phyloP scores from a whole-genome alignment of 345 rosid species.

The Turnera subulata region DNA sequence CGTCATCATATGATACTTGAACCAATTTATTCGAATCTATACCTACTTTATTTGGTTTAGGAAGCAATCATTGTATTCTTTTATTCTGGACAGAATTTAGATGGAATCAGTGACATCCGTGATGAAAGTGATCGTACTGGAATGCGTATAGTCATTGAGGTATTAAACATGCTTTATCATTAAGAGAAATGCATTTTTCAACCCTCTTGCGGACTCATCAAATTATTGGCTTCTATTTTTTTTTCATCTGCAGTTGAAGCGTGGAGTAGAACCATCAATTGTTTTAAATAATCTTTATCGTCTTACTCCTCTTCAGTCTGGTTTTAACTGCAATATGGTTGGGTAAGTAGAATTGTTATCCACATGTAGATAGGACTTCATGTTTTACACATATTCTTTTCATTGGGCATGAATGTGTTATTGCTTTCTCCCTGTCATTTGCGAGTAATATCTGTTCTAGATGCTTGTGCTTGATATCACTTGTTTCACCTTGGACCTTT shows the following conservation, averaged over 20 bases:
- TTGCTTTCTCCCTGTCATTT: not conserved
- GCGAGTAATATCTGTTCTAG: not conserved
- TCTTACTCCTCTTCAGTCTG: constrained; percentile 86
- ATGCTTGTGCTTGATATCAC: not conserved
- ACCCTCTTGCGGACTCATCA: not conserved
- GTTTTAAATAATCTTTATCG: constrained; percentile 83
- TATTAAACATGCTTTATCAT: constrained; percentile 17
- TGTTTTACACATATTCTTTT: not conserved
- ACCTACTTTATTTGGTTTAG: not conserved
- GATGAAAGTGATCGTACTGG: constrained; percentile 97
- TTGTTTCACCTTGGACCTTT: not conserved
- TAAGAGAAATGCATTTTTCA: not conserved
- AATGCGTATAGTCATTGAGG: constrained; percentile 96
- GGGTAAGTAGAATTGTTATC: constrained; percentile 46
- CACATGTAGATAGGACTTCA: not conserved
- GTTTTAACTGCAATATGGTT: constrained; percentile 97
- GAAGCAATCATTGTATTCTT: not conserved
- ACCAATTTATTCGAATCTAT: no score
- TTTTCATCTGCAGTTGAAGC: constrained; percentile 56
- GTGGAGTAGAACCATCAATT: constrained; percentile 79
- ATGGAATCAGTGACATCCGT: constrained; percentile 90
- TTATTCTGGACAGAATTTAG: constrained; percentile 53
- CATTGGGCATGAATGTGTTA: not conserved
- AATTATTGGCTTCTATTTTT: constrained; percentile 7
- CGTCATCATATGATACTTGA: no score